A percentile compares a stretch with the other conserved stretches of the same genome.
Conservation (phyloP, 768 basidiomycete species). For the Gymnopilus junonius region DNA sequence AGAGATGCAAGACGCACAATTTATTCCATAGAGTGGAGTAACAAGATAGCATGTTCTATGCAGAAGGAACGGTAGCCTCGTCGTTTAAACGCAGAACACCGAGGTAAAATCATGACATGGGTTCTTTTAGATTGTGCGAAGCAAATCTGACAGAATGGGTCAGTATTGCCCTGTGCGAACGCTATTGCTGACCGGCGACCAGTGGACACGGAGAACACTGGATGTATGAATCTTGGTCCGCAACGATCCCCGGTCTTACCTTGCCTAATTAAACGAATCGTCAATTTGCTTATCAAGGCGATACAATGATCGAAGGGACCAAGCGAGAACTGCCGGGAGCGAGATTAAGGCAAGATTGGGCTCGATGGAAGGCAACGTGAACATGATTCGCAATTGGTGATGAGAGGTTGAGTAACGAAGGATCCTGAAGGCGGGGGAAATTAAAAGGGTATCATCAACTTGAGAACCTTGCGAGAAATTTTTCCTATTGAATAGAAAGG, state of each 20-base stretch:
- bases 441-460: background rate
- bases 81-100: slow-evolving; percentile 7
- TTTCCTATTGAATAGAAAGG: background rate
- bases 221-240: slow-evolving; percentile 11
- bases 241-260: slow-evolving; percentile 14
- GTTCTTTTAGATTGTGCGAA: slow-evolving; percentile 1
- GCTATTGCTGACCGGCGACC: slow-evolving; percentile 2
- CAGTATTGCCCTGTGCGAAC: slow-evolving; percentile 11
- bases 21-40: slow-evolving; percentile 14
- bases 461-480: background rate
- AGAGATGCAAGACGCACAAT: slow-evolving; percentile 10
- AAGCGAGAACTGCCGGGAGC: slow-evolving; percentile 6
- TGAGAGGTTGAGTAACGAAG: background rate
- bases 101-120: slow-evolving; percentile 6
- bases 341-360: slow-evolving; percentile 5
- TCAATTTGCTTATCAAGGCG: slow-evolving; percentile 13
- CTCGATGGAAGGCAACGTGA: background rate
- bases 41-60: slow-evolving; percentile 7
- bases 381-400: background rate
- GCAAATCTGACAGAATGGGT: slow-evolving; percentile 16
- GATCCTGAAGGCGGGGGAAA: background rate
- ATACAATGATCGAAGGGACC: slow-evolving; percentile 12
- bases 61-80: slow-evolving; percentile 3
- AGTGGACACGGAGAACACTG: slow-evolving; percentile 4
- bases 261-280: background rate